Evolutionary conservation across 2,329 filamentous ascomycete species (phyloP).

Genomic region (Colletotrichum spinosum): DNA sequence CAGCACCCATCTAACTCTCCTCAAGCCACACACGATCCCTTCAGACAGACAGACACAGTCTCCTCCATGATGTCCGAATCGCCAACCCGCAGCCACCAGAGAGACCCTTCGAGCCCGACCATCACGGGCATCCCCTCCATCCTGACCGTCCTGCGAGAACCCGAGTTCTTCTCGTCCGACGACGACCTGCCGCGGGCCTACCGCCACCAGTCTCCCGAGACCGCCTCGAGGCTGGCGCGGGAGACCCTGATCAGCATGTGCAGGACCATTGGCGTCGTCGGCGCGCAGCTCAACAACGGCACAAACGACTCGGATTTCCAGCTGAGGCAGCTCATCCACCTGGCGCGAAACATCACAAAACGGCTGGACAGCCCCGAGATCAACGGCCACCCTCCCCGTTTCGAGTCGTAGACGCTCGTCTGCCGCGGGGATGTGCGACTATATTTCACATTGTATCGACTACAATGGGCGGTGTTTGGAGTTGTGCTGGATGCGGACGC

Average conservation of each 20-base stretch:
- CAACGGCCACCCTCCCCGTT: slow-evolving; percentile 20
- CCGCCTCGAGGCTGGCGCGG: slow-evolving; percentile 29
- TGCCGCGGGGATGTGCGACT: not conserved
- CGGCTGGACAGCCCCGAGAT: slow-evolving; percentile 25
- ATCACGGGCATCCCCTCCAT: slow-evolving; percentile 33
- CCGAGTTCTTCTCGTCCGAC: slow-evolving; percentile 24
- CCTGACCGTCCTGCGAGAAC: slow-evolving; percentile 30
- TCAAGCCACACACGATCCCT: too few species aligned
- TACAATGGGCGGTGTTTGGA: not conserved
- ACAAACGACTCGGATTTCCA: slow-evolving; percentile 36
- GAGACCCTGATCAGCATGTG: slow-evolving; percentile 35
- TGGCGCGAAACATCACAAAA: slow-evolving; percentile 33
- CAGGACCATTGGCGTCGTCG: slow-evolving; percentile 30
- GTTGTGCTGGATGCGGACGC: not conserved
- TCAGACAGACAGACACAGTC: too few species aligned
- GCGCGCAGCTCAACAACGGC: slow-evolving; percentile 33
- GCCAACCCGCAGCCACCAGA: slow-evolving; percentile 15
- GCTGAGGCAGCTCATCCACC: slow-evolving; percentile 33
- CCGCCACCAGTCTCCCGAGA: slow-evolving; percentile 30
- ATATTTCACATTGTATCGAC: not conserved
- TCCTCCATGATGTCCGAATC: slow-evolving; percentile 28
- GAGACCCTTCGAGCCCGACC: slow-evolving; percentile 28
- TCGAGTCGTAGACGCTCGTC: not conserved
- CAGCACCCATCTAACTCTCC: too few species aligned
- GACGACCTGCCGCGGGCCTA: slow-evolving; percentile 24